These are phyloP conservation scores for Chrysophaeum taylorii DNA, from an alignment of 352 stramenopile species.

Conservation along the genomic window DNA sequence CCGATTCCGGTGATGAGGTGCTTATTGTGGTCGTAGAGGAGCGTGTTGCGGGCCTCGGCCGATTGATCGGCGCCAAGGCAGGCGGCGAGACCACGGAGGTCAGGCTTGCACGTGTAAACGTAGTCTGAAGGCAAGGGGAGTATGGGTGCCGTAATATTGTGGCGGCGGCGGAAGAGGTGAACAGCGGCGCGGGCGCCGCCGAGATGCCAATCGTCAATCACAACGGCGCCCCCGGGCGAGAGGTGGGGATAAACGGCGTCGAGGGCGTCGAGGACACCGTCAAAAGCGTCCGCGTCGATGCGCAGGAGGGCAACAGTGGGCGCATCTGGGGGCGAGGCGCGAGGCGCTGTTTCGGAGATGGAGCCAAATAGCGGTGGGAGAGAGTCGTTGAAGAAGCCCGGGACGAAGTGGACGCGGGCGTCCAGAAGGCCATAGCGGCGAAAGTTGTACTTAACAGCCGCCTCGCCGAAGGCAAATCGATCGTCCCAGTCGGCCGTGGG, in stretches of 20 bases:
- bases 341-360: neutral
- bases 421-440: conserved; percentile 2
- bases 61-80: neutral
- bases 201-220: conserved; percentile 16
- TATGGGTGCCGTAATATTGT: neutral
- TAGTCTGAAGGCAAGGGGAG: neutral
- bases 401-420: neutral
- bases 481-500: conserved; percentile 5
- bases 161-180: neutral
- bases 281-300: conserved; percentile 13
- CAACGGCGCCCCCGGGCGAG: neutral
- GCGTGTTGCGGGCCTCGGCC: neutral
- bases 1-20: neutral
- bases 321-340: neutral
- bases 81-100: neutral
- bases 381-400: conserved; percentile 13
- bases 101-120: neutral
- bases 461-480: neutral
- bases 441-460: conserved; percentile 2
- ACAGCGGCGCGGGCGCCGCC: conserved; percentile 8
- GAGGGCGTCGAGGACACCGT: conserved; percentile 13
- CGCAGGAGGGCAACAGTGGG: neutral
- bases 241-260: neutral
- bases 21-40: neutral
- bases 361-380: conserved; percentile 1